phyloP scores from a whole-genome alignment of 495 filamentous ascomycete species.

The Trichodelitschia bisporula region DNA sequence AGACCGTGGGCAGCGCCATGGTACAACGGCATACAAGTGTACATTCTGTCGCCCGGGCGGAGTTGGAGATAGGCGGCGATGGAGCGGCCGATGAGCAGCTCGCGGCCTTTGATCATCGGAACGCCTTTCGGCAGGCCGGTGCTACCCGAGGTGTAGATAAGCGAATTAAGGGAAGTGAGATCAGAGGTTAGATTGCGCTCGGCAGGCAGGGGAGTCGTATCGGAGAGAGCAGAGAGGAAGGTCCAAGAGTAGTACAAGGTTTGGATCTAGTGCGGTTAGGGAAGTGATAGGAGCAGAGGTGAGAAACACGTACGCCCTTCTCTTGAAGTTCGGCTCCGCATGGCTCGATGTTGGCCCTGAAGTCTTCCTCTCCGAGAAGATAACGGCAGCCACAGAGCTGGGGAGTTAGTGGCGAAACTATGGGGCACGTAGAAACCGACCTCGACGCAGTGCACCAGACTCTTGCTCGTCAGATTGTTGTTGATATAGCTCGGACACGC shows the following conservation, averaged over 20 bases:
- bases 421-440: too few species aligned
- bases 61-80: slow-evolving; percentile 4
- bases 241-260: slow-evolving; percentile 3
- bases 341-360: slow-evolving; percentile 1
- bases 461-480: slow-evolving; percentile 15
- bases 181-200: slow-evolving; percentile 2
- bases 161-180: slow-evolving; percentile 3
- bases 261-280: not conserved
- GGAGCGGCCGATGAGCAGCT: slow-evolving; percentile 6
- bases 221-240: slow-evolving; percentile 3
- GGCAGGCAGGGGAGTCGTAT: slow-evolving; percentile 4
- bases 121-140: slow-evolving; percentile 27
- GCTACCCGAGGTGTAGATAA: slow-evolving; percentile 19
- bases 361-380: not conserved
- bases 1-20: slow-evolving; percentile 10
- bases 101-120: slow-evolving; percentile 11
- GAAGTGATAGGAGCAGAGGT: not conserved
- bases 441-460: slow-evolving; percentile 16
- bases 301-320: not conserved
- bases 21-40: slow-evolving; percentile 12
- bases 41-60: slow-evolving; percentile 6
- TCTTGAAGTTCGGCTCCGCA: not conserved
- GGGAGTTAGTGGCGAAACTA: too few species aligned
- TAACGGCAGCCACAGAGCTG: not conserved
- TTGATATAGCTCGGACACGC: slow-evolving; percentile 20